Evolutionary conservation across 139 green algal genomes (phyloP).

Genomic region (Chlorella sp.): DNA sequence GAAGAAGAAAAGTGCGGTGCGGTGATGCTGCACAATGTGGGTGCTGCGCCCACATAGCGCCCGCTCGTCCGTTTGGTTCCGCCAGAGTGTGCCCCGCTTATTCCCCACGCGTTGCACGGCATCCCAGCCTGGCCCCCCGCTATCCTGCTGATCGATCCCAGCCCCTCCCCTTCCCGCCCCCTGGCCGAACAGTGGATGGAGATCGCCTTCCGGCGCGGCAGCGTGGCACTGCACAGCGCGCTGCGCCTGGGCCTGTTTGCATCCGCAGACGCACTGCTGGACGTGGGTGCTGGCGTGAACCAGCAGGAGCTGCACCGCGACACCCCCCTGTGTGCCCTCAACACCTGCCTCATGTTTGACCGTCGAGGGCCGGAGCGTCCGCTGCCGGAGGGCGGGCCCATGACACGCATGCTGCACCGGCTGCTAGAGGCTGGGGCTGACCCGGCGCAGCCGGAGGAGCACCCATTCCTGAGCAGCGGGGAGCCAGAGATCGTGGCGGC

Average conservation of each 20-base stretch:
- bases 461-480: neutral
- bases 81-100: no score
- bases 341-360: neutral
- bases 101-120: no score
- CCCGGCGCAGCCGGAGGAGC: neutral
- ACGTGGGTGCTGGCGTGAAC: neutral
- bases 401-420: neutral
- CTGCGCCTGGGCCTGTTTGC: neutral
- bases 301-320: neutral
- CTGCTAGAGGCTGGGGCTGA: neutral
- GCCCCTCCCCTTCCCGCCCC: no score
- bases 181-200: no score
- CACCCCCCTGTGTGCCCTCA: neutral
- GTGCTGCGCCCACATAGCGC: no score
- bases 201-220: neutral
- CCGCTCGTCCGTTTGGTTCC: no score
- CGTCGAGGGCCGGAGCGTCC: neutral
- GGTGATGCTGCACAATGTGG: no score
- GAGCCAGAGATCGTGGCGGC: no score
- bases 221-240: neutral
- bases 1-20: no score
- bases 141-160: no score
- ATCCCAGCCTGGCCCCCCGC: no score
- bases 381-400: neutral
- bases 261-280: neutral